These are phyloP conservation scores for Acidomyces sp. DNA, from an alignment of 495 filamentous ascomycete species.

Conservation along the genomic window DNA sequence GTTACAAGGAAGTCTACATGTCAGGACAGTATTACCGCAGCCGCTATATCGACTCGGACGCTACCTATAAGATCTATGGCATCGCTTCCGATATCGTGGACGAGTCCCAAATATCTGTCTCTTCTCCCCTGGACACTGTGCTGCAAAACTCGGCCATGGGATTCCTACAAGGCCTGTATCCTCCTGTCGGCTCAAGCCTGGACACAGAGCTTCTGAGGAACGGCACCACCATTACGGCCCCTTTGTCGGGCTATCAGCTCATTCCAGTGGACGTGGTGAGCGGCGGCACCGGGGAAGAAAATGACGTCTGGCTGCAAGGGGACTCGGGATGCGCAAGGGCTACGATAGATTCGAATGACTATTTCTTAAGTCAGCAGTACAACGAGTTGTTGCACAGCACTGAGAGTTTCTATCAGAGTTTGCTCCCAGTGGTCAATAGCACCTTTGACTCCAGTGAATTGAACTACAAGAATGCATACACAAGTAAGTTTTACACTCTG, in stretches of 20 bases:
- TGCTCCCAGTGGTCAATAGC: slow-evolving; percentile 48
- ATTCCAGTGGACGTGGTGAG: slow-evolving; percentile 38
- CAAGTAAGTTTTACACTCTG: slow-evolving; percentile 35
- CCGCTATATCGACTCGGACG: slow-evolving; percentile 43
- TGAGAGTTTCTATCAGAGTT: slow-evolving; percentile 47
- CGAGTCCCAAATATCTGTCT: slow-evolving; percentile 43
- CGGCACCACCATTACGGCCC: slow-evolving; percentile 39
- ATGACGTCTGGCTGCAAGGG: slow-evolving; percentile 46
- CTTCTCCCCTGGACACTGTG: slow-evolving; percentile 30
- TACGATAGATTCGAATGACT: slow-evolving; percentile 54
- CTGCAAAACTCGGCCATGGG: slow-evolving; percentile 29
- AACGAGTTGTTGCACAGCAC: slow-evolving; percentile 39
- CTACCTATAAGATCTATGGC: slow-evolving; percentile 41
- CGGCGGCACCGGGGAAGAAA: slow-evolving; percentile 38
- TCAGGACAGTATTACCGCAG: slow-evolving; percentile 49
- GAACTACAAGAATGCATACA: slow-evolving; percentile 60
- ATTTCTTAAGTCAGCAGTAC: slow-evolving; percentile 52
- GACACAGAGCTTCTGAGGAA: slow-evolving; percentile 37
- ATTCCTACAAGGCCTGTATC: slow-evolving; percentile 53
- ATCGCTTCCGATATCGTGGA: slow-evolving; percentile 45
- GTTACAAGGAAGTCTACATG: slow-evolving; percentile 47
- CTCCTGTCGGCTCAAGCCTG: slow-evolving; percentile 36
- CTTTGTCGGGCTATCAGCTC: slow-evolving; percentile 48
- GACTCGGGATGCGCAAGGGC: slow-evolving; percentile 48
- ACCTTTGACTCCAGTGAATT: slow-evolving; percentile 41